phyloP scores from a whole-genome alignment of 1,284 basidiomycete species.

The Macrocystidia cucumis region DNA sequence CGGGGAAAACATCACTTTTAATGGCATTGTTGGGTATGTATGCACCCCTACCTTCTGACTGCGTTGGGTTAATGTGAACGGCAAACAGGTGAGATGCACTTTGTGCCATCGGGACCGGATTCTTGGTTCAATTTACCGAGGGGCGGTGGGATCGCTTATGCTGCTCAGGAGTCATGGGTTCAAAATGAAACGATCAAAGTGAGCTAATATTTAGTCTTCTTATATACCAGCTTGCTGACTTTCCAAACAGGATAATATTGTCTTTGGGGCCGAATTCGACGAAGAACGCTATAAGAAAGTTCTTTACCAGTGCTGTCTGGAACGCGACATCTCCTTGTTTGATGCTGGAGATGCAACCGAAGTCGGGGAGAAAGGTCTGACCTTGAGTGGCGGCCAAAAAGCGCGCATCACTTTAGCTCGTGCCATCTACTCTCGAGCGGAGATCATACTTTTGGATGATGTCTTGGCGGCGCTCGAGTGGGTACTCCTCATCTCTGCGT shows the following conservation, averaged over 20 bases:
- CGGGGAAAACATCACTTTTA: conserved; percentile 41
- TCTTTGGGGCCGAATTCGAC: conserved; percentile 74
- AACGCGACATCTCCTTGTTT: conserved; percentile 57
- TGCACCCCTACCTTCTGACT: background rate
- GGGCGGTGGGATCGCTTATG: conserved; percentile 61
- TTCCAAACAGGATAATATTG: conserved; percentile 58
- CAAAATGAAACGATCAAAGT: conserved; percentile 41
- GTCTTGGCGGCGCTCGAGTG: conserved; percentile 49
- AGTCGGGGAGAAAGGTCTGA: conserved; percentile 60
- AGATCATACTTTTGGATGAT: conserved; percentile 60
- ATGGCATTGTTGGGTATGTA: conserved; percentile 45
- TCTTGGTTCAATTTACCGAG: conserved; percentile 65
- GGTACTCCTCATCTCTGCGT: conserved; percentile 10
- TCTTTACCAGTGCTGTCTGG: conserved; percentile 54
- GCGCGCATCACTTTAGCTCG: conserved; percentile 68
- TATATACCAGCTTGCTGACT: conserved; percentile 22
- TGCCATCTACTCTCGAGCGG: conserved; percentile 58
- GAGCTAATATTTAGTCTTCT: conserved; percentile 6
- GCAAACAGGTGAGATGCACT: conserved; percentile 51
- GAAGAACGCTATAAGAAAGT: conserved; percentile 65
- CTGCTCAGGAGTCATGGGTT: conserved; percentile 78
- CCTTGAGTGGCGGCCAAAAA: conserved; percentile 69
- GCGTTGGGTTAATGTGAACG: background rate
- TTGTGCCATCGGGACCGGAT: conserved; percentile 42
- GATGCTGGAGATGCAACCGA: conserved; percentile 72